Base-by-base conservation (phyloP, 2,329 filamentous ascomycete species). In the Rachicladosporium sp. region DNA sequence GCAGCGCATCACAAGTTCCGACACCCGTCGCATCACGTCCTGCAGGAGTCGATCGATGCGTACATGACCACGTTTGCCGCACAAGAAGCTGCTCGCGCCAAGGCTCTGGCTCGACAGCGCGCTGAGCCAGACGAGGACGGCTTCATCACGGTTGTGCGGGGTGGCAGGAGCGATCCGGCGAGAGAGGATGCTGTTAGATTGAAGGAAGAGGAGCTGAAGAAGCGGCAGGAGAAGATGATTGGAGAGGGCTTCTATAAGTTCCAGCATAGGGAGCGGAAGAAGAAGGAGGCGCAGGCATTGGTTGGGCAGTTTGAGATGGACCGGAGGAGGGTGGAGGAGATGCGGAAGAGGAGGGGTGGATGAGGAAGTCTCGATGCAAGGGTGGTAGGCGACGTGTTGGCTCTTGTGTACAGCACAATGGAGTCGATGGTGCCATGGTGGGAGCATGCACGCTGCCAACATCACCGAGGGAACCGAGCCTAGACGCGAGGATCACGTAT, bases 121-220 rank as follows among this genome's bases (percentile, higher is more conserved):
- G 80, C 82, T 50, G 79, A 86, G 53, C 86, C 89, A 0, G 91
- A 98, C 59, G 88, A 86, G 55, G 91, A 98, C 60, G 91, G 91
- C 2, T 98, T 98, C 58, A 74, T 96, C 36, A 96, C 88, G 3
- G 91, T 98, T 15, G 82, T 80, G 1, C 74, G 83, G 40, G 87
- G 87, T 19, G 82, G 83, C 31, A 71, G 72, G 43, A 71, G 71
- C 5, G 82, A 80, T n/a, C 78, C 84, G 1, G 87, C 83, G 2
- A 74, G 79, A 40, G 71, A 78, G 45, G 80, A 80, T 50, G 86
- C 82, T 51, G 76, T 78, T 10, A 73, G 78, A 54, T 70, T 69
- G 33, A 61, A 73, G 52, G 64, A 69, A 43, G 74, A 76, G 57
- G 76, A 81, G 63, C 74, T 78, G 61, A 69, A 71, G 51, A 69